A percentile compares a stretch with the other conserved stretches of the same genome.
Evolutionary conservation across 495 filamentous ascomycete species (phyloP).

Genomic region (Entonaema liquescens): DNA sequence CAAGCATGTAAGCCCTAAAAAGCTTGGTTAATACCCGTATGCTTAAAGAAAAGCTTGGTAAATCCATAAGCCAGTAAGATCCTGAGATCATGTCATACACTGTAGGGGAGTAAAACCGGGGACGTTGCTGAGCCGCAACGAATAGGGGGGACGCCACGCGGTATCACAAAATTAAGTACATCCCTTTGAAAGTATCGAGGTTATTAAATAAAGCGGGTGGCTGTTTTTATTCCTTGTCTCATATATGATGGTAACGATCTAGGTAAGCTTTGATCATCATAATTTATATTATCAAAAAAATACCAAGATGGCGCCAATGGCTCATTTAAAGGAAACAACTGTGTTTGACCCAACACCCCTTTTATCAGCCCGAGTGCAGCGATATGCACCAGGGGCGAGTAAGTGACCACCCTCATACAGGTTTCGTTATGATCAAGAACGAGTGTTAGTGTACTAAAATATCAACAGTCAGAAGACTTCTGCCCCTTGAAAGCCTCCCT

Average conservation of each 20-base stretch:
- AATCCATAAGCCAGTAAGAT: too few species aligned
- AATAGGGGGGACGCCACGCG: neutral
- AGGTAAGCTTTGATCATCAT: neutral
- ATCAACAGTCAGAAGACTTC: conserved; percentile 12
- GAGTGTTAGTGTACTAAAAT: neutral
- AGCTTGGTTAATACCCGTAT: too few species aligned
- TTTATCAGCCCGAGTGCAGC: conserved; percentile 4
- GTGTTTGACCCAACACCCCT: conserved; percentile 14
- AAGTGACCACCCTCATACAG: neutral
- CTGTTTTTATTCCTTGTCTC: neutral
- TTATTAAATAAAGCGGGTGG: neutral
- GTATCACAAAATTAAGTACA: neutral
- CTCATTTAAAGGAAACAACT: neutral
- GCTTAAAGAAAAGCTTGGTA: too few species aligned
- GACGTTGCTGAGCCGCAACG: neutral
- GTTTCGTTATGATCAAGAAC: neutral
- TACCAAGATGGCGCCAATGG: neutral
- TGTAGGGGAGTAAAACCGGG: too few species aligned
- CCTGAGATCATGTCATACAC: too few species aligned
- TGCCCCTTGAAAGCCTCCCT: conserved; percentile 12
- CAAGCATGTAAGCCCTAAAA: neutral
- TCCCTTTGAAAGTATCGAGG: neutral
- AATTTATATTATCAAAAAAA: neutral
- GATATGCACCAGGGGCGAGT: conserved; percentile 19
- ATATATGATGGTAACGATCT: neutral